phyloP scores from a whole-genome alignment of 805 yeast genomes.

The Metschnikowia cerradonensis region DNA sequence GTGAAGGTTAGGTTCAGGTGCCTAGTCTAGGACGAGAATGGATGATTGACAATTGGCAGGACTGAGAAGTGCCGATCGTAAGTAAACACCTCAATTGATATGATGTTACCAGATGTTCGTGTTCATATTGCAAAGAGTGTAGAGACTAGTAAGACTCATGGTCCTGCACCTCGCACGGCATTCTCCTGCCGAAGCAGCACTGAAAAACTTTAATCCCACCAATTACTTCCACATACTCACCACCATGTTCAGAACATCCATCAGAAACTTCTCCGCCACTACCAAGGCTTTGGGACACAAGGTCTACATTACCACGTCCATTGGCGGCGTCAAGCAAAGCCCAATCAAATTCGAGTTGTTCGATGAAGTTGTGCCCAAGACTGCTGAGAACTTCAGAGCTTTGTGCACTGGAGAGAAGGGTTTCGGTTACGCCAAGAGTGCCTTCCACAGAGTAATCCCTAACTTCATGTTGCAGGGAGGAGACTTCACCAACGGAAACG shows the following conservation, averaged over 20 bases:
- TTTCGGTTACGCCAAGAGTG: conserved; percentile 16
- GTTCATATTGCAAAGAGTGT: background rate
- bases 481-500: conserved; percentile 16
- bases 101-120: background rate
- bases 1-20: background rate
- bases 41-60: background rate
- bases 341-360: conserved; percentile 21
- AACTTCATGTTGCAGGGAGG: conserved; percentile 19
- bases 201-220: background rate
- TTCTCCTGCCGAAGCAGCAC: background rate
- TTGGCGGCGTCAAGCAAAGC: conserved; percentile 26
- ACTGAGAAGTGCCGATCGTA: background rate
- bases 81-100: background rate
- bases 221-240: background rate
- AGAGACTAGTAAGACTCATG: background rate
- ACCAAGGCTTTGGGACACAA: conserved; percentile 46
- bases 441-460: conserved; percentile 19
- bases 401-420: conserved; percentile 20
- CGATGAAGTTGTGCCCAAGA: conserved; percentile 18
- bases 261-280: conserved; percentile 50
- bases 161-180: conserved; percentile 4
- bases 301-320: conserved; percentile 54
- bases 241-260: conserved; percentile 22
- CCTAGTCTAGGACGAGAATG: background rate
- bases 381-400: conserved; percentile 19